These are phyloP conservation scores for Phytophthora citricola DNA, from an alignment of 352 stramenopile species.

Conservation along the genomic window DNA sequence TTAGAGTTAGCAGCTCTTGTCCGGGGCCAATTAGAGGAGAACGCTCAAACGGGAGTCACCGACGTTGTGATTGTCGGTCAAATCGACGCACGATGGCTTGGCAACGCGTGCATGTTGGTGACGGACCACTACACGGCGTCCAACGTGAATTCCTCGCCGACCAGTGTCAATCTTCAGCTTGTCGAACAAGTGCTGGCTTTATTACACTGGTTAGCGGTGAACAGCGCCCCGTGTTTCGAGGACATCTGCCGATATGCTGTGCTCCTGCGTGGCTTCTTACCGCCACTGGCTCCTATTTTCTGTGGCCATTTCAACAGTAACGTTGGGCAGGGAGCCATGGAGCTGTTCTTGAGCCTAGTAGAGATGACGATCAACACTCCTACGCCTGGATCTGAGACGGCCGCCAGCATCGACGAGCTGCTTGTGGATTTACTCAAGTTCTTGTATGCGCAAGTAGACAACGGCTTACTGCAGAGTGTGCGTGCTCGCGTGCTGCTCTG, in stretches of 20 bases:
- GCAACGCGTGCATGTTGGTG: slow-evolving; percentile 36
- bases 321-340: slow-evolving; percentile 12
- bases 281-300: slow-evolving; percentile 23
- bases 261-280: slow-evolving; percentile 34
- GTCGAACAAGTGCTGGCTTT: slow-evolving; percentile 40
- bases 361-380: slow-evolving; percentile 38
- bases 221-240: slow-evolving; percentile 36
- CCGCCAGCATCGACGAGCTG: slow-evolving; percentile 39
- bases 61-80: slow-evolving; percentile 20
- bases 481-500: slow-evolving; percentile 59
- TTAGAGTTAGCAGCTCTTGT: slow-evolving; percentile 38
- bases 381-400: slow-evolving; percentile 30
- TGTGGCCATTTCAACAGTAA: slow-evolving; percentile 15
- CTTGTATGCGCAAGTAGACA: slow-evolving; percentile 51
- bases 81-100: slow-evolving; percentile 34
- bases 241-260: slow-evolving; percentile 36
- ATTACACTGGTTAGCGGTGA: slow-evolving; percentile 40
- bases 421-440: slow-evolving; percentile 47
- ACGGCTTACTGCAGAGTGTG: slow-evolving; percentile 35
- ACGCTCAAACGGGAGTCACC: slow-evolving; percentile 8
- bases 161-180: slow-evolving; percentile 17
- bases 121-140: not conserved
- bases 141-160: not conserved
- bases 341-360: slow-evolving; percentile 45
- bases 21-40: slow-evolving; percentile 25